Evolutionary conservation across 345 rosid genomes (phyloP).

Genomic region (Nasturtium officinale): DNA sequence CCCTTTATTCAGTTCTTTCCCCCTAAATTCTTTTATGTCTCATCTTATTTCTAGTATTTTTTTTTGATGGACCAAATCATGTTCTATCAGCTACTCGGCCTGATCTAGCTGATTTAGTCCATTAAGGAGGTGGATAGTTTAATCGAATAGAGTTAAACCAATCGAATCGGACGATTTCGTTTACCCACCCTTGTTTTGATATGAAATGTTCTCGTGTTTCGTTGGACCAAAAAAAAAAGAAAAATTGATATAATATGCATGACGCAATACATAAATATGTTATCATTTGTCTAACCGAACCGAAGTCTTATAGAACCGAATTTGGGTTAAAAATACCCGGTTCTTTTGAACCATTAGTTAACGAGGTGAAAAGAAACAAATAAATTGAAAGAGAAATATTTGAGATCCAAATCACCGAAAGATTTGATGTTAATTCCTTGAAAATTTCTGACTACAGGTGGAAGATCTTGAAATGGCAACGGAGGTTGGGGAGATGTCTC

Average conservation of each 20-base stretch:
- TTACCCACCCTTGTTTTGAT: too few species aligned
- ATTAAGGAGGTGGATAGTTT: too few species aligned
- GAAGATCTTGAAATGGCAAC: conserved; percentile 32
- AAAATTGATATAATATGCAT: background rate
- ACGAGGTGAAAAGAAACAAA: background rate
- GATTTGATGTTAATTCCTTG: conserved; percentile 5
- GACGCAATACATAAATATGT: background rate
- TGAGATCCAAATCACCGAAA: conserved; percentile 33
- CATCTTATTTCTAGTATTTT: too few species aligned
- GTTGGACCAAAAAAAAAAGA: too few species aligned
- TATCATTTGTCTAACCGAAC: background rate
- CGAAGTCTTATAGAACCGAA: background rate
- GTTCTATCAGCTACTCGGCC: too few species aligned
- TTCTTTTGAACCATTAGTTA: background rate
- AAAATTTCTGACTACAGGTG: background rate
- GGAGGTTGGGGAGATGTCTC: conserved; percentile 54
- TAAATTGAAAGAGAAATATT: background rate
- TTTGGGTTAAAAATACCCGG: background rate
- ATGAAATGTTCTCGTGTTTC: too few species aligned
- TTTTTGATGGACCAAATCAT: too few species aligned
- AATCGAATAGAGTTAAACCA: too few species aligned
- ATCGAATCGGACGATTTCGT: too few species aligned
- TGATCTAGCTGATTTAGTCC: too few species aligned
- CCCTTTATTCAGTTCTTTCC: too few species aligned
- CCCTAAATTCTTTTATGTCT: too few species aligned